Evolutionary conservation across 805 yeast species (phyloP), one percentile per base, ranked within the genome.

Genomic region (Saccharomyces kudriavzevii): DNA sequence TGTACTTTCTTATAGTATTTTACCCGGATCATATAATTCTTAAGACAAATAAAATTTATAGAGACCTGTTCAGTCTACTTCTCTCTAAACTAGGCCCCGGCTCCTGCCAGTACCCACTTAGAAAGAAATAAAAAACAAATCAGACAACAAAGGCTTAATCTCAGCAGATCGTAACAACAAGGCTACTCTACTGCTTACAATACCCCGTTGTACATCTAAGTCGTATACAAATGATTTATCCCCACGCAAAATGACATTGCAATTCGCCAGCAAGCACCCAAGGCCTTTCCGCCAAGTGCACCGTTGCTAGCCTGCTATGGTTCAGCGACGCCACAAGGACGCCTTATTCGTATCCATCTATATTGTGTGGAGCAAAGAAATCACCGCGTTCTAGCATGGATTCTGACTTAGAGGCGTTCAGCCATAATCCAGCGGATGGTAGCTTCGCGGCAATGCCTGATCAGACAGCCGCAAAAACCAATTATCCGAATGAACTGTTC

Each of bases 121-220:
- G 53, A 51, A 51, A 51, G 35, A 30, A 30, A 30, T 30, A 30
- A 30, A 30, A 30, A 30, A 30, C 59, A 57, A 57, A 57, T 57
- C 60, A 57, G 58, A 57, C 58, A 57, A 57, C 59, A 54, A 49
- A 52, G 59, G 59, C 60, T 55, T 56, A 53, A 55, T 73, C 76
- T 73, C 77, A 73, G 77, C 74, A 74, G 77, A 30, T 74, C 77
- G 78, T 73, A 74, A 73, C 77, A 73, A 74, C 78, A 74, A 73
- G 78, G 78, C 78, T 74, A 74, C 78, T 75, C 78, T 73, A 71
- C 77, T 74, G 75, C 77, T 70, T 70, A 70, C 74, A 72, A 71
- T 70, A 72, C 75, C 71, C 73, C 72, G 76, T 71, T 72, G 75
- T 70, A 71, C 74, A 53, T 67, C 67, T 70, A 71, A 73, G 76